Evolutionary conservation across 306 rosid species (phyloP).

Genomic region (Mimosa pudica): DNA sequence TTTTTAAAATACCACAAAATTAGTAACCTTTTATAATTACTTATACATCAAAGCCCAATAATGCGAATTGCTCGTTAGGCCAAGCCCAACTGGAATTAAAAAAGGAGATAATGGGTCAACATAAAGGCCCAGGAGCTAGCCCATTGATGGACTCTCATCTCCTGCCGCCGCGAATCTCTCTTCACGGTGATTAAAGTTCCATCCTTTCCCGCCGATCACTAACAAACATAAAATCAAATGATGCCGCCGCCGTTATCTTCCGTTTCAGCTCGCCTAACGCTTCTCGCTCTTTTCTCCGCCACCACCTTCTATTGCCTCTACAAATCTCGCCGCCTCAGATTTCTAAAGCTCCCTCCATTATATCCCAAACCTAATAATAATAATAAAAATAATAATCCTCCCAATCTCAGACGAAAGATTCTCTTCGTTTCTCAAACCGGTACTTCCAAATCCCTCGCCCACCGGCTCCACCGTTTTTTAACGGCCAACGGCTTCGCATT

Average conservation of each 20-base stretch:
- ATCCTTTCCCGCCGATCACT: background rate
- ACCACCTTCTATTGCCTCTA: constrained; percentile 76
- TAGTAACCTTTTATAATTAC: background rate
- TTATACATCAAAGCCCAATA: background rate
- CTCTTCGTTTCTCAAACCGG: constrained; percentile 80
- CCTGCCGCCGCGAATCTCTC: background rate
- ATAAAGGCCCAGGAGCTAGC: background rate
- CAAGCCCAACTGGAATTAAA: background rate
- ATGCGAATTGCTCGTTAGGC: background rate
- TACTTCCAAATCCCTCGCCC: constrained; percentile 77
- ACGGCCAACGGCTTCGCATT: constrained; percentile 51
- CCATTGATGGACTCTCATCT: background rate
- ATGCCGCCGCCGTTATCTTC: constrained; percentile 74
- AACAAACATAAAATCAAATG: constrained; percentile 18
- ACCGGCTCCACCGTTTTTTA: constrained; percentile 63
- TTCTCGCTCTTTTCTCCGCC: constrained; percentile 88
- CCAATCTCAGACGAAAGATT: constrained; percentile 48
- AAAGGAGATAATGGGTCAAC: background rate
- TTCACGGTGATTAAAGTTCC: background rate
- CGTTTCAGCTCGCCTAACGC: constrained; percentile 61
- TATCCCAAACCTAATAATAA: constrained; percentile 15
- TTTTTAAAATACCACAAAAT: too few relatives aligned
- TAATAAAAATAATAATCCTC: background rate
- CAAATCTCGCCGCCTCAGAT: constrained; percentile 75
- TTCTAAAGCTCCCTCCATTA: constrained; percentile 47